phyloP scores from a whole-genome alignment of 2,329 filamentous ascomycete genomes.

The Penicillium sp. region DNA sequence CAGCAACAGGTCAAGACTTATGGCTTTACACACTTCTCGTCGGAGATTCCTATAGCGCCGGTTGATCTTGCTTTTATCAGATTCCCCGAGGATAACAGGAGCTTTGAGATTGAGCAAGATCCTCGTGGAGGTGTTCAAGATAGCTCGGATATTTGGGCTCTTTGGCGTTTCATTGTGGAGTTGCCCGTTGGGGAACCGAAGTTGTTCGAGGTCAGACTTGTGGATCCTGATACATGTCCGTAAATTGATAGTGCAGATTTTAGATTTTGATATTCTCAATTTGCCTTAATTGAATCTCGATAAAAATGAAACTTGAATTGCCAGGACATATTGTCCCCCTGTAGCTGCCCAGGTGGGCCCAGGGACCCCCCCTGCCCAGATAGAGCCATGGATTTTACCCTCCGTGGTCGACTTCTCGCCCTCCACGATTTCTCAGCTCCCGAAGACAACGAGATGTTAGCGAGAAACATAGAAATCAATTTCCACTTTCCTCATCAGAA shows the following conservation, averaged over 20 bases:
- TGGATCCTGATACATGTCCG: neutral
- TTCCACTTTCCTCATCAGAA: neutral
- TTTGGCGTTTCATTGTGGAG: conserved; percentile 3
- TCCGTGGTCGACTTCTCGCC: too few relatives aligned
- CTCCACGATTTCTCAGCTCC: too few relatives aligned
- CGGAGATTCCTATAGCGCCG: neutral
- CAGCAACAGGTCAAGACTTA: neutral
- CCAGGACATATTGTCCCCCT: too few relatives aligned
- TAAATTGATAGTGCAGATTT: too few relatives aligned
- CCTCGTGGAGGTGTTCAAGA: neutral
- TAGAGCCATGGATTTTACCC: too few relatives aligned
- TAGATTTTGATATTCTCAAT: too few relatives aligned
- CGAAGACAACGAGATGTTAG: too few relatives aligned
- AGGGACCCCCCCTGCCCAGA: too few relatives aligned
- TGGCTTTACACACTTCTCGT: conserved; percentile 1
- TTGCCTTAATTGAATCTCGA: too few relatives aligned
- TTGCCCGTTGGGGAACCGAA: neutral
- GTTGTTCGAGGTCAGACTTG: neutral
- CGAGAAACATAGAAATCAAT: neutral
- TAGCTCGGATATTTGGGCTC: conserved; percentile 4
- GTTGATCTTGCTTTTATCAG: neutral
- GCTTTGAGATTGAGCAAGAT: conserved; percentile 5
- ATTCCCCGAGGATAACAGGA: neutral
- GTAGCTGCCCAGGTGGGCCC: too few relatives aligned
- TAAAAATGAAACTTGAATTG: too few relatives aligned